Conservation (phyloP, 768 basidiomycete species). For the Phanerodontia chrysosporium region DNA sequence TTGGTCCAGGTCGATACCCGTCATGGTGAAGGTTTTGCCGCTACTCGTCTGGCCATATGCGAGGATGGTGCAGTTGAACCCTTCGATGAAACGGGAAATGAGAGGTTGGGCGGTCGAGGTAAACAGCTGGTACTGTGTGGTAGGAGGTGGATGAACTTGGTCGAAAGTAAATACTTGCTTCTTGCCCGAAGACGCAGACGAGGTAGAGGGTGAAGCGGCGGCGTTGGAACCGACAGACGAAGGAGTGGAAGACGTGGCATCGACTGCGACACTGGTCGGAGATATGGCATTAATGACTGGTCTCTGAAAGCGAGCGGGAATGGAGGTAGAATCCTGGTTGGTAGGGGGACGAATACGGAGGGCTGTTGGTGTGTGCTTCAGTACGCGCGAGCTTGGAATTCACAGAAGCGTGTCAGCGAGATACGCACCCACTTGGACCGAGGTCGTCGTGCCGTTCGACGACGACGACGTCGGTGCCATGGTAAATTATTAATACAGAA, state of each 20-base stretch:
- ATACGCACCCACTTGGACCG: conserved; percentile 88
- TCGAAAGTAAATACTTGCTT: conserved; percentile 90
- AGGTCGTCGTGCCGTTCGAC: conserved; percentile 62
- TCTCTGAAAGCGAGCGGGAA: conserved; percentile 92
- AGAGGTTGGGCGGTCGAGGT: conserved; percentile 81
- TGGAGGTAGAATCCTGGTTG: conserved; percentile 75
- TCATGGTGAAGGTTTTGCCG: conserved; percentile 98
- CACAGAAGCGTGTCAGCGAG: not conserved
- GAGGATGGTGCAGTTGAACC: conserved; percentile 96
- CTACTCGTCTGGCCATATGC: conserved; percentile 98
- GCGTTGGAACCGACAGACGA: conserved; percentile 47
- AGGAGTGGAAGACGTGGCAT: conserved; percentile 54
- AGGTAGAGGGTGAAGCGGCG: conserved; percentile 36
- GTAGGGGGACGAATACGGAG: conserved; percentile 89
- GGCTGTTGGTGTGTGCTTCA: conserved; percentile 34
- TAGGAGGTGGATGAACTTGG: conserved; percentile 83
- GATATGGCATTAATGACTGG: conserved; percentile 78
- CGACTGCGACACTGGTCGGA: conserved; percentile 76
- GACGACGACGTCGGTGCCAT: conserved; percentile 75
- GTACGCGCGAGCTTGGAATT: not conserved
- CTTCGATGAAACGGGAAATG: conserved; percentile 82
- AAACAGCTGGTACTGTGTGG: conserved; percentile 83
- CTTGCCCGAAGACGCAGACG: conserved; percentile 52
- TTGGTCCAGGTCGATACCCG: conserved; percentile 85
- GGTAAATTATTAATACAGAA: conserved; percentile 25